A percentile compares a stretch with the other conserved stretches of the same genome.
Conservation (phyloP, 768 basidiomycete species). For the Strobilomyces dryophilus region DNA sequence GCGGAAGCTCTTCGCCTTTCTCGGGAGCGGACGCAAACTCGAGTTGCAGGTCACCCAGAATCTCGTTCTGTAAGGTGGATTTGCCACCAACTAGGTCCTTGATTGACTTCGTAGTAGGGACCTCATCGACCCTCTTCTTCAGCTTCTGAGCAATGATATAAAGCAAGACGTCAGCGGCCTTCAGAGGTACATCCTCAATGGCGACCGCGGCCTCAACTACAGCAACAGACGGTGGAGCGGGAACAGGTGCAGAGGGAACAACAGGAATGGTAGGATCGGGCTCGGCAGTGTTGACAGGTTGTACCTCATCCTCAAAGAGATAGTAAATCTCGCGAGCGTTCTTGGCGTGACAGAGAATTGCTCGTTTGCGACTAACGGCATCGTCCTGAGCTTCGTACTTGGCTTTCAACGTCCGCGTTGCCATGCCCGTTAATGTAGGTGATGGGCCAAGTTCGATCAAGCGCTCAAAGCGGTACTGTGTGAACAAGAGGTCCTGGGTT, state of each 20-base stretch:
- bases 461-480: slow-evolving; percentile 81
- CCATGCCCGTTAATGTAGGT: slow-evolving; percentile 95
- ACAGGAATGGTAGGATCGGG: slow-evolving; percentile 36
- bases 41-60: slow-evolving; percentile 92
- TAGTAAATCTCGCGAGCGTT: slow-evolving; percentile 97
- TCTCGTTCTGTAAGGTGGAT: slow-evolving; percentile 98
- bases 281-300: slow-evolving; percentile 24
- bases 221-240: slow-evolving; percentile 39
- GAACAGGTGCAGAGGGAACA: slow-evolving; percentile 37
- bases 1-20: slow-evolving; percentile 95
- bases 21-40: slow-evolving; percentile 95
- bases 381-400: slow-evolving; percentile 93
- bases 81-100: slow-evolving; percentile 99
- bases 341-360: slow-evolving; percentile 91
- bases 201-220: slow-evolving; percentile 59
- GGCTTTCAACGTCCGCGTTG: slow-evolving; percentile 80
- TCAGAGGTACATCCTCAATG: slow-evolving; percentile 89
- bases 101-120: slow-evolving; percentile 90
- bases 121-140: slow-evolving; percentile 89
- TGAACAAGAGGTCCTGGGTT: slow-evolving; percentile 94
- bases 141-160: slow-evolving; percentile 95
- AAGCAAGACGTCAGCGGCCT: slow-evolving; percentile 82
- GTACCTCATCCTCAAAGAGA: slow-evolving; percentile 85
- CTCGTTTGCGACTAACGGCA: slow-evolving; percentile 71
- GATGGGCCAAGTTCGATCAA: slow-evolving; percentile 96